These are phyloP conservation scores for Suillus plorans DNA, from an alignment of 768 basidiomycete genomes.

Conservation along the genomic window DNA sequence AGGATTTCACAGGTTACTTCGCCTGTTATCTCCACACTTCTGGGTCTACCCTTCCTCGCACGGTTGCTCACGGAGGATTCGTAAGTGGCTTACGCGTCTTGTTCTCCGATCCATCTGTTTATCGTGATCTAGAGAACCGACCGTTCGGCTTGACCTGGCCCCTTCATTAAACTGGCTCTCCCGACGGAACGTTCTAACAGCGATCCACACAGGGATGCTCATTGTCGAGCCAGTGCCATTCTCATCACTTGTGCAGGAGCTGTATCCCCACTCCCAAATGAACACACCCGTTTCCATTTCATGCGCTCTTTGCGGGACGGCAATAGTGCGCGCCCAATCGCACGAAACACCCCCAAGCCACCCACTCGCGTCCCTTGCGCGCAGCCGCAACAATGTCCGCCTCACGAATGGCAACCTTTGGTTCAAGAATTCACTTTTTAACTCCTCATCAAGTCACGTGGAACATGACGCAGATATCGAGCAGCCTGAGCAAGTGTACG, in stretches of 20 bases:
- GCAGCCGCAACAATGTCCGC: constrained; percentile 32
- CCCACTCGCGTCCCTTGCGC: constrained; percentile 28
- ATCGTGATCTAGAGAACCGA: constrained; percentile 70
- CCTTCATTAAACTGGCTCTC: constrained; percentile 95
- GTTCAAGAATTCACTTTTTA: constrained; percentile 52
- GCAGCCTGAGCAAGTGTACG: constrained; percentile 51
- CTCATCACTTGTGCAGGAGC: constrained; percentile 55
- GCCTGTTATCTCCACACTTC: constrained; percentile 71
- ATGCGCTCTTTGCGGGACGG: constrained; percentile 79
- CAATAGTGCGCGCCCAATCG: constrained; percentile 40
- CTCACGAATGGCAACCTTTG: constrained; percentile 55
- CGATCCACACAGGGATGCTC: constrained; percentile 86
- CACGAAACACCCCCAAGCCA: constrained; percentile 31
- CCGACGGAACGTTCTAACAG: constrained; percentile 76
- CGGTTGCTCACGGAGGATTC: constrained; percentile 80
- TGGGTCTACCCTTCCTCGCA: constrained; percentile 75
- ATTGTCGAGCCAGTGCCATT: constrained; percentile 84
- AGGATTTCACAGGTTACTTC: constrained; percentile 57
- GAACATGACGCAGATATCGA: constrained; percentile 18
- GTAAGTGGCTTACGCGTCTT: constrained; percentile 49
- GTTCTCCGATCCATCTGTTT: constrained; percentile 12
- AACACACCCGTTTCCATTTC: constrained; percentile 47
- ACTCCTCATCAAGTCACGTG: constrained; percentile 29
- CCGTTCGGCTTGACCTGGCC: constrained; percentile 89
- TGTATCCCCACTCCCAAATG: constrained; percentile 45